Evolutionary conservation across 2,329 filamentous ascomycete genomes (phyloP).

Genomic region (Mariannaea sp.): DNA sequence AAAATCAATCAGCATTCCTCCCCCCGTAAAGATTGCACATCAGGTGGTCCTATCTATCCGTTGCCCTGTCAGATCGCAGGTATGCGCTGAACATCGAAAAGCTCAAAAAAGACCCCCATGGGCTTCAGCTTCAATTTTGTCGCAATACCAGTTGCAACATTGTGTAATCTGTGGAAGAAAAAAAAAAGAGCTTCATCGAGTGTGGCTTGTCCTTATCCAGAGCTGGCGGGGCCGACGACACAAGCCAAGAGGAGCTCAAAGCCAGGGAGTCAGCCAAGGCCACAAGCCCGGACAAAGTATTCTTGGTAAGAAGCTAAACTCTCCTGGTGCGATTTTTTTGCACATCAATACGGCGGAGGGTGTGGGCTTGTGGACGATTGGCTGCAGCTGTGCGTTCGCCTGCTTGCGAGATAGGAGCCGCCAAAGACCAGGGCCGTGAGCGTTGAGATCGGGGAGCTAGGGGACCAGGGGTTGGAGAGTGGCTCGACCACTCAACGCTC

Average conservation of each 20-base stretch:
- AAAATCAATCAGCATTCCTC: constrained; percentile 5
- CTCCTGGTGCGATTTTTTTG: constrained; percentile 9
- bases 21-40: not conserved
- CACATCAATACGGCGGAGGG: constrained; percentile 1
- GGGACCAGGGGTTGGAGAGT: constrained; percentile 7
- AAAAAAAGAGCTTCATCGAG: not conserved
- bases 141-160: constrained; percentile 8
- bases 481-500: not conserved
- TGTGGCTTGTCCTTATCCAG: constrained; percentile 15
- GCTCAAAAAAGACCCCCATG: not conserved
- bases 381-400: constrained; percentile 12
- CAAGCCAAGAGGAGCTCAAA: not conserved
- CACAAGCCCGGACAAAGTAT: too few relatives aligned
- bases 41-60: not conserved
- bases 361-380: not conserved
- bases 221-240: constrained; percentile 14
- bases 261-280: not conserved
- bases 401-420: constrained; percentile 25
- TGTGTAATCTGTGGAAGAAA: not conserved
- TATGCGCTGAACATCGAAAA: not conserved
- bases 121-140: constrained; percentile 13
- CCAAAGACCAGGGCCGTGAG: constrained; percentile 17
- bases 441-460: constrained; percentile 27
- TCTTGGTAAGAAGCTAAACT: not conserved
- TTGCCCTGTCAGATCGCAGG: constrained; percentile 7